Base-by-base conservation (phyloP, 192 early-diverging fungal genomes). In the Coemansia aciculifera region DNA sequence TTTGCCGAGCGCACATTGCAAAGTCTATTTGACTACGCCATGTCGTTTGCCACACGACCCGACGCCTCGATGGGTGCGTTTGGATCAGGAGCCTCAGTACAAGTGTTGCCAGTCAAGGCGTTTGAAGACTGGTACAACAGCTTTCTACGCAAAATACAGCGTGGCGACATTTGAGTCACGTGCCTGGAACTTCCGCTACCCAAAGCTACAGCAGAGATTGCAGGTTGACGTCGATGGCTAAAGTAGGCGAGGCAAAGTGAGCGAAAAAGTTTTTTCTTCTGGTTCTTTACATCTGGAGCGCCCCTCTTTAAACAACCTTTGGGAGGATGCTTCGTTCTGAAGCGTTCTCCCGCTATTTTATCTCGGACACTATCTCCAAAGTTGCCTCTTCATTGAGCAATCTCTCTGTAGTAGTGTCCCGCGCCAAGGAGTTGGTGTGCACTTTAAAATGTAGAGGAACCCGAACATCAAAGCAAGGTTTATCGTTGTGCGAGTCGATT, bases 81-180 rank as follows among this genome's bases (percentile, higher is more conserved):
- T 61, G 85, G 70, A 46, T 82, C 67, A 12, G 80, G 54, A 54
- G 76, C 75, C 8, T 23, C 63, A 7, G 85, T 72, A 15, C 69
- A 85, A 69, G 75, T 83, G 46, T 70, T 92, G 59, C 89, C 88
- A 1, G 78, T 91, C 57, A 90, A 87, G 73, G 87, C 80, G 7
- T 90, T 95, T 59, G 87, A 91, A 39, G 88, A 89, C 23, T 95
- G 95, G 95, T 95, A 90, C 79, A 84, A 89, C 59, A 85, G 83
- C 29, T 86, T 93, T 19, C 78, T 89, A 46, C 78, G 90, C 61
- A 95, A 95, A 70, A 64, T 91, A 34, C 89, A 90, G 68, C 77
- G 83, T 15, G 89, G 54, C 54, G 54, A 95, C 72, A 91, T 93
- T 19, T 74, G 8, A 54, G 17, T 57, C 54, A 57, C 54, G 54